Percentiles rank a stretch among this genome's conserved stretches.
Evolutionary conservation across 2,329 filamentous ascomycete species (phyloP).

Genomic region (Arachnopeziza araneosa): DNA sequence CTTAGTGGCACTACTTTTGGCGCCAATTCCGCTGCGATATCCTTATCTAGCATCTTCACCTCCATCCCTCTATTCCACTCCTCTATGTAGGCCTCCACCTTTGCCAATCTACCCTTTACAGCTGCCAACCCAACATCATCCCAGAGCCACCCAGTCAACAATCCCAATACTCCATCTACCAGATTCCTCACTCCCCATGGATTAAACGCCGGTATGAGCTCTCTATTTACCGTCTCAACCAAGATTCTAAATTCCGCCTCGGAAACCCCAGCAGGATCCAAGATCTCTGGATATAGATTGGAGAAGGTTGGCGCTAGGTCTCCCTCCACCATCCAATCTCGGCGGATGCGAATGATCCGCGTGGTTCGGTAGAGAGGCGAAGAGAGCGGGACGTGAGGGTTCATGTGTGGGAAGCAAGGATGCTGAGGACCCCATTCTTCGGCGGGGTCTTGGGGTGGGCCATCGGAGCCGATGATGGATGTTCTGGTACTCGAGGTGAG

Average conservation of each 20-base stretch:
- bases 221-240: slow-evolving; percentile 74
- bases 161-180: slow-evolving; percentile 70
- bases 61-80: slow-evolving; percentile 76
- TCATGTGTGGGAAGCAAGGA: slow-evolving; percentile 89
- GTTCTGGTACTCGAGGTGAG: slow-evolving; percentile 32
- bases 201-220: slow-evolving; percentile 71
- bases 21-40: slow-evolving; percentile 32
- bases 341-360: slow-evolving; percentile 82
- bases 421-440: slow-evolving; percentile 88
- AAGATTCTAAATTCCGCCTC: slow-evolving; percentile 83
- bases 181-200: slow-evolving; percentile 74
- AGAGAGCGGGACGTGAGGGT: slow-evolving; percentile 78
- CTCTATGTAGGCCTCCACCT: slow-evolving; percentile 76
- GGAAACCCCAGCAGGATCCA: slow-evolving; percentile 74
- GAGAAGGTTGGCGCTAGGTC: slow-evolving; percentile 91
- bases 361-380: slow-evolving; percentile 72
- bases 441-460: slow-evolving; percentile 50
- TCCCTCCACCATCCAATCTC: slow-evolving; percentile 86
- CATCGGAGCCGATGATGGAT: slow-evolving; percentile 28
- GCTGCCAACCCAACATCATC: slow-evolving; percentile 78
- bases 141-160: slow-evolving; percentile 90
- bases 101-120: slow-evolving; percentile 64
- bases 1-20: slow-evolving; percentile 75
- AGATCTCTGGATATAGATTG: slow-evolving; percentile 92
- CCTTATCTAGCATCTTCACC: slow-evolving; percentile 48